Conservation (phyloP, 495 filamentous ascomycete species). For the Clavariopsis aquatica region DNA sequence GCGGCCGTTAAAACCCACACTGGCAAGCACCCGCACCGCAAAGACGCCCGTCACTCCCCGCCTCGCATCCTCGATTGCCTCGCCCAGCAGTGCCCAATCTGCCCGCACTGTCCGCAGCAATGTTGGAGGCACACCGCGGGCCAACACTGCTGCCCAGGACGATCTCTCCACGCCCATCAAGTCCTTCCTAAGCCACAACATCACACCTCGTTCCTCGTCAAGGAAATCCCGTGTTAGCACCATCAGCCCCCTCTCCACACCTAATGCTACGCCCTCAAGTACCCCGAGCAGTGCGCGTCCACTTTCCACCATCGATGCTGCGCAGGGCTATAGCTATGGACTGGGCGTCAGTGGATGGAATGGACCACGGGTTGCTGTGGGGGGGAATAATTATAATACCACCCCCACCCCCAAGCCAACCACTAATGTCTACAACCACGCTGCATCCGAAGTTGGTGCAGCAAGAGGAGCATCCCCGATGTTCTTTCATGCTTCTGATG, state of each 20-base stretch:
- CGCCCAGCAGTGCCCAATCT: constrained; percentile 26
- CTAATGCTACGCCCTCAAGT: constrained; percentile 37
- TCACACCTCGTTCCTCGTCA: constrained; percentile 48
- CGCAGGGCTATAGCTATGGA: constrained; percentile 21
- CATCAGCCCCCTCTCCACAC: constrained; percentile 40
- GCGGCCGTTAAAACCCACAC: constrained; percentile 44
- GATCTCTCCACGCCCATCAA: constrained; percentile 41
- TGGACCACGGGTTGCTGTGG: constrained; percentile 34
- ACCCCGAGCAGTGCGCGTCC: constrained; percentile 27
- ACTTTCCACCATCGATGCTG: constrained; percentile 21
- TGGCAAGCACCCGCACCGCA: constrained; percentile 42
- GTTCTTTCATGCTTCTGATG: constrained; percentile 48
- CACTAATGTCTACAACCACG: constrained; percentile 3
- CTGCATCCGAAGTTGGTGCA: constrained; percentile 10
- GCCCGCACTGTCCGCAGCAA: constrained; percentile 30
- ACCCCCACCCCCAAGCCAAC: constrained; percentile 29
- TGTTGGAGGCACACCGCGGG: constrained; percentile 26
- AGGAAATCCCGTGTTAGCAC: constrained; percentile 43
- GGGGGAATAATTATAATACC: constrained; percentile 25
- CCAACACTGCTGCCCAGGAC: constrained; percentile 29
- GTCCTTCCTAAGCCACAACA: constrained; percentile 42
- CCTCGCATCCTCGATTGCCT: constrained; percentile 38
- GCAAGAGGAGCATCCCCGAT: constrained; percentile 23
- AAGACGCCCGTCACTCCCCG: constrained; percentile 45
- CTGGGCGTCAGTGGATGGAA: constrained; percentile 19